These are phyloP conservation scores for Tetrahymena malaccensis DNA, from an alignment of 73 alveolate species.

Conservation along the genomic window DNA sequence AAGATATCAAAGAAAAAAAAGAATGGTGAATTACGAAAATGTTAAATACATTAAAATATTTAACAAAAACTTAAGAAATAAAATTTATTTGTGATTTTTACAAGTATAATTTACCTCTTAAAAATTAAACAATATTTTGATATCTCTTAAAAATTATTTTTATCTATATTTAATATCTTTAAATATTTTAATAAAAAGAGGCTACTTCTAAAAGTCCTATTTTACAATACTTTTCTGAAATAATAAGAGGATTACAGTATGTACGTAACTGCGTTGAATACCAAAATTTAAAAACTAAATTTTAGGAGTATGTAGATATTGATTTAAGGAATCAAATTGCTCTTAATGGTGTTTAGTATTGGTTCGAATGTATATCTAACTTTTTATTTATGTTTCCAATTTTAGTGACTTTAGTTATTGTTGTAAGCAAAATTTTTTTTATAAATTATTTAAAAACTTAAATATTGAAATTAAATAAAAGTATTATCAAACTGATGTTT, in stretches of 20 bases:
- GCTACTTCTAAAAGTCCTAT: slow-evolving; percentile 23
- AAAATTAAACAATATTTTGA: not conserved
- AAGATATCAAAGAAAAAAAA: too few relatives aligned
- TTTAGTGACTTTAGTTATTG: not conserved
- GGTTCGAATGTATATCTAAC: slow-evolving; percentile 1
- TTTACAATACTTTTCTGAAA: not conserved
- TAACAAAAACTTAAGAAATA: too few relatives aligned
- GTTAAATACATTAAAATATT: too few relatives aligned
- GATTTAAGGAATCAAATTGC: slow-evolving; percentile 17
- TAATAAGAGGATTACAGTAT: slow-evolving; percentile 5
- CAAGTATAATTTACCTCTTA: not conserved
- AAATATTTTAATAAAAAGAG: not conserved
- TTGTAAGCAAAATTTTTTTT: not conserved
- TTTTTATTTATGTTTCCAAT: not conserved
- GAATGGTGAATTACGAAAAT: too few relatives aligned
- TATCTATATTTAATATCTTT: too few relatives aligned
- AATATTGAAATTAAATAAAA: not conserved
- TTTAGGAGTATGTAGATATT: not conserved
- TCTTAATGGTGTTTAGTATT: slow-evolving; percentile 4
- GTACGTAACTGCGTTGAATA: not conserved
- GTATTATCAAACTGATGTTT: not conserved
- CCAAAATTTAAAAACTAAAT: not conserved
- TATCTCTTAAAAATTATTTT: too few relatives aligned
- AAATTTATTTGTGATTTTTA: too few relatives aligned
- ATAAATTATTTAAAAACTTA: not conserved